Evolutionary conservation across 2,329 filamentous ascomycete genomes (phyloP).

Genomic region (Penicillium decumbens): DNA sequence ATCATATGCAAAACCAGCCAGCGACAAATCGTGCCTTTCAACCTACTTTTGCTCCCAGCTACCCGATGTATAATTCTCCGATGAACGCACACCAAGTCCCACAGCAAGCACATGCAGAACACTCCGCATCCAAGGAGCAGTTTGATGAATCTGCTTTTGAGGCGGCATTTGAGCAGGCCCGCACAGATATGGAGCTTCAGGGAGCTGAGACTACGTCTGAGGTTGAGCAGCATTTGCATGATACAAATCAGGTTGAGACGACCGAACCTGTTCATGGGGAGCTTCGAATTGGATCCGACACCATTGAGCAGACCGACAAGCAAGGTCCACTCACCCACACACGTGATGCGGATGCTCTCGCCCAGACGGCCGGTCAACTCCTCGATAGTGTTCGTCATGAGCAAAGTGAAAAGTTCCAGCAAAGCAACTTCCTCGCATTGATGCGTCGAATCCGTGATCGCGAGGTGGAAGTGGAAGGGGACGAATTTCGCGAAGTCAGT

Average conservation of each 20-base stretch:
- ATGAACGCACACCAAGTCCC: slow-evolving; percentile 23
- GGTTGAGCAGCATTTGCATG: slow-evolving; percentile 11
- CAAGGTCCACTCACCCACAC: slow-evolving; percentile 30
- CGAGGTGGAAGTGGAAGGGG: slow-evolving; percentile 68
- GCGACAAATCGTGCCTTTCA: slow-evolving; percentile 25
- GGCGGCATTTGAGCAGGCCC: slow-evolving; percentile 42
- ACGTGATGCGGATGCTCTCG: slow-evolving; percentile 62
- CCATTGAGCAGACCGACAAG: slow-evolving; percentile 36
- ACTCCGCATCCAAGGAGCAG: slow-evolving; percentile 25
- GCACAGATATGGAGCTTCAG: slow-evolving; percentile 35
- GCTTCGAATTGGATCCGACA: slow-evolving; percentile 43
- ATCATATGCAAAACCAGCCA: slow-evolving; percentile 21
- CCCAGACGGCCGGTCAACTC: slow-evolving; percentile 65
- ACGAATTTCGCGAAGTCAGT: slow-evolving; percentile 51
- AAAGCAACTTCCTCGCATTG: slow-evolving; percentile 69
- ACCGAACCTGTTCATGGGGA: slow-evolving; percentile 19
- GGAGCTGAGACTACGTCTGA: slow-evolving; percentile 15
- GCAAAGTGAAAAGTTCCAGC: slow-evolving; percentile 67
- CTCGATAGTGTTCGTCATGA: slow-evolving; percentile 66
- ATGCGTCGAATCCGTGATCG: slow-evolving; percentile 71
- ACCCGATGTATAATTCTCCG: slow-evolving; percentile 21
- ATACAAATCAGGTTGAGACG: slow-evolving; percentile 17
- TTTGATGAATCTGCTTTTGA: slow-evolving; percentile 47
- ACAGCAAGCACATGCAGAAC: slow-evolving; percentile 24
- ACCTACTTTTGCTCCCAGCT: slow-evolving; percentile 26